Evolutionary conservation across 2,329 filamentous ascomycete genomes (phyloP).

Genomic region (Xylariomycetidae sp.): DNA sequence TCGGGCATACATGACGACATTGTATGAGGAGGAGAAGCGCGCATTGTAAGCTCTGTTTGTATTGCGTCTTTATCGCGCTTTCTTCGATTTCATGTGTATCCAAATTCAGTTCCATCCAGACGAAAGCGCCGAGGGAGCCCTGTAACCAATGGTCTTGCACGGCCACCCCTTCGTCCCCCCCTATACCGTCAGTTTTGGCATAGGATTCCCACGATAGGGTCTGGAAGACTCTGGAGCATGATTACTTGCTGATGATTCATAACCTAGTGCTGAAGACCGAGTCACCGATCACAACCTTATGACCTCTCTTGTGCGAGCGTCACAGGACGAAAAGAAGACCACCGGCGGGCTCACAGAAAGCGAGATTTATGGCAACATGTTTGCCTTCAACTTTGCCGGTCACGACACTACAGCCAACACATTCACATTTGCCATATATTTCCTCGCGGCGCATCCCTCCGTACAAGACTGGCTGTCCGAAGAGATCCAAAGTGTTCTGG

Average conservation of each 20-base stretch:
- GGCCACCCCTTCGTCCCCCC: too few relatives aligned
- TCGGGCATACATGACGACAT: conserved; percentile 18
- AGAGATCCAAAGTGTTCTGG: conserved; percentile 26
- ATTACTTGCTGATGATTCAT: neutral
- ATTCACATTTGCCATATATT: conserved; percentile 35
- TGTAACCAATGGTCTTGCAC: too few relatives aligned
- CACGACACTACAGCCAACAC: conserved; percentile 47
- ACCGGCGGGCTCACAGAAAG: conserved; percentile 28
- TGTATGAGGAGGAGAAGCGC: conserved; percentile 22
- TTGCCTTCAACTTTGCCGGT: conserved; percentile 32
- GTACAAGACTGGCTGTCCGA: conserved; percentile 41
- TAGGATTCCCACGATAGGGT: too few relatives aligned
- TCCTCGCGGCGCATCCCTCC: conserved; percentile 38
- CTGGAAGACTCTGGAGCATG: too few relatives aligned
- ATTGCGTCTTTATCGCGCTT: too few relatives aligned
- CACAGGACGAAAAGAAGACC: conserved; percentile 17
- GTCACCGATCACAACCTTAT: conserved; percentile 11
- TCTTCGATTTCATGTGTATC: too few relatives aligned
- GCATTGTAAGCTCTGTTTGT: conserved; percentile 6
- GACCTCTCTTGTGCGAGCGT: conserved; percentile 15
- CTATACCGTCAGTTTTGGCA: too few relatives aligned
- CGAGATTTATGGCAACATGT: conserved; percentile 35
- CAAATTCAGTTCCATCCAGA: too few relatives aligned
- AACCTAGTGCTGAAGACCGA: neutral
- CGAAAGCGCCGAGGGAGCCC: too few relatives aligned